Evolutionary conservation across 257 asterid genomes (phyloP).

Genomic region (Osmanthus fragrans): DNA sequence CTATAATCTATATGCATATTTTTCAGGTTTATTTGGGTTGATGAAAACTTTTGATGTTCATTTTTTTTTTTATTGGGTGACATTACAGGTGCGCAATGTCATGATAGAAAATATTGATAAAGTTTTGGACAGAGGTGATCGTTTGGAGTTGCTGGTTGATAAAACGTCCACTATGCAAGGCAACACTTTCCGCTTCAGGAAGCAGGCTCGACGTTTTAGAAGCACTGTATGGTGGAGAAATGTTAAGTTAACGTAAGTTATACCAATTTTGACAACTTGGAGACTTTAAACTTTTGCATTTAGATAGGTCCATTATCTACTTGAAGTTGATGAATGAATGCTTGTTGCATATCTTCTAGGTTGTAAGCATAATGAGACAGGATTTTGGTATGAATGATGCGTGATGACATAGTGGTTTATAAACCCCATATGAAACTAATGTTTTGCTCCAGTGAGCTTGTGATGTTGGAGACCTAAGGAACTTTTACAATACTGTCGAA

Average conservation of each 20-base stretch:
- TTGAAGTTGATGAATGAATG: background rate
- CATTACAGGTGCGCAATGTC: slow-evolving; percentile 80
- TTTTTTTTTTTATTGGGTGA: slow-evolving; percentile 13
- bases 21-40: slow-evolving; percentile 9
- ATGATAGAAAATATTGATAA: slow-evolving; percentile 98
- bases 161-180: slow-evolving; percentile 95
- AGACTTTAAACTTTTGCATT: slow-evolving; percentile 1
- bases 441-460: background rate
- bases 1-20: background rate
- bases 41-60: background rate
- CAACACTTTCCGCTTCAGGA: slow-evolving; percentile 91
- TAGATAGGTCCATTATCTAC: background rate
- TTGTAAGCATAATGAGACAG: background rate
- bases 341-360: background rate
- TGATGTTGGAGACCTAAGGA: background rate
- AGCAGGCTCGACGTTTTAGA: slow-evolving; percentile 97
- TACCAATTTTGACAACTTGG: slow-evolving; percentile 16
- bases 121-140: slow-evolving; percentile 97
- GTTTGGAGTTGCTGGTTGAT: slow-evolving; percentile 93
- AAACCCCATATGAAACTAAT: background rate
- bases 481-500: background rate
- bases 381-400: slow-evolving; percentile 10
- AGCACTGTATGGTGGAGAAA: slow-evolving; percentile 98
- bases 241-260: slow-evolving; percentile 86
- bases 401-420: background rate